Evolutionary conservation across 176 grass and related monocot species (phyloP), one percentile per base, ranked within the genome.

Genomic region (Aegilops bicornis): DNA sequence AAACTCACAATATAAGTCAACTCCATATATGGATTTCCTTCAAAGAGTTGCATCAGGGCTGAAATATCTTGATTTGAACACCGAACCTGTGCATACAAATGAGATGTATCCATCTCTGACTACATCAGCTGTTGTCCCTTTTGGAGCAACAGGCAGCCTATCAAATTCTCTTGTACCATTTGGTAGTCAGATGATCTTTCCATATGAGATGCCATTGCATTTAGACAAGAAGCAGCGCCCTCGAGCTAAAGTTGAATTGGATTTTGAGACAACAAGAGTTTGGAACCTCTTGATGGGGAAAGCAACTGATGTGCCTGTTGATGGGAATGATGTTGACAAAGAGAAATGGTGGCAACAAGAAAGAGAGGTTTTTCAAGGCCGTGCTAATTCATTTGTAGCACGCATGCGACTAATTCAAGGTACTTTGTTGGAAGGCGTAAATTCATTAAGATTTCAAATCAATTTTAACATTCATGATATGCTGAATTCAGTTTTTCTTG

Each of bases 381-480:
- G 94, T 73, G 91, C 86, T 72, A 84, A 89, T 89, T 89, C 82
- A 63, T 93, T 95, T 79, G 89, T 95, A 83, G 78, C 81, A 73
- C 86, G 89, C 52, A 95, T 95, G 94, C 89, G 74, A 52, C 87
- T 93, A 65, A 82, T 95, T 89, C 94, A 95, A 95, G 94, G 94
- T 95, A 93, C 14, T 65, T 50, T 81, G 7, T 12, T 30, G 42
- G 14, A 77, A 77, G 5, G 16, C 33, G 29, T 37, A 72, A 66
- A 76, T 45, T 81, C 23, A 56, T 32, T 31, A 76, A 30, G 25
- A 50, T 30, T 16, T 31, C 4, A 31, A 48, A 76, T 76, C 43
- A 76, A 24, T 50, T 82, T 20, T 43, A 72, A 71, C 22, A 6
- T 30, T 3, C 32, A 58, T 47, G 56, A 16, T 84, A 65, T 89